These are phyloP conservation scores for Cystofilobasidium ferigula DNA, from an alignment of 768 basidiomycete genomes.

Conservation along the genomic window DNA sequence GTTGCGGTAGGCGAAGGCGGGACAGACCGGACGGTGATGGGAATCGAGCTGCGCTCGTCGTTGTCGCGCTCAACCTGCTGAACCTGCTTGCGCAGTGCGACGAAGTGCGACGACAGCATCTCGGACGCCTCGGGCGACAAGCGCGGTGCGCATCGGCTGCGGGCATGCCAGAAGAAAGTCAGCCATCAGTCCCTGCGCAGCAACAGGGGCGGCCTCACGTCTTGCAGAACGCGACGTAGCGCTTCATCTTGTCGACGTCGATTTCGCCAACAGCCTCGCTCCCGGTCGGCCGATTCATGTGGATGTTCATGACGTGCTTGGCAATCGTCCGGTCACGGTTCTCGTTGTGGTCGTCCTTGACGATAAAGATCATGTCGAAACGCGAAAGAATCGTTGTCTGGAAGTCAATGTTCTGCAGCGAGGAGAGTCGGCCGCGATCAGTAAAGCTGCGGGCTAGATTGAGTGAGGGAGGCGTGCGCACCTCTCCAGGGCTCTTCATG, in stretches of 20 bases:
- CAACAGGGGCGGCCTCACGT: conserved; percentile 45
- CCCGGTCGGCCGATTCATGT: conserved; percentile 78
- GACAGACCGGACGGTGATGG: conserved; percentile 86
- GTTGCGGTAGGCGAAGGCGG: not conserved
- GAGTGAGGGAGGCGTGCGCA: too few relatives aligned
- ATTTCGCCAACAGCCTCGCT: conserved; percentile 76
- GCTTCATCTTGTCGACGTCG: conserved; percentile 94
- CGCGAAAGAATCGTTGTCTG: conserved; percentile 96
- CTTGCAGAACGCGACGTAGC: conserved; percentile 93
- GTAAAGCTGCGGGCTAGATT: not conserved
- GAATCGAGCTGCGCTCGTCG: conserved; percentile 93
- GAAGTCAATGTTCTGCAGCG: conserved; percentile 74
- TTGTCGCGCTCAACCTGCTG: conserved; percentile 93
- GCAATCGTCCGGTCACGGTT: conserved; percentile 87
- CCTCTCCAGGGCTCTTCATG: conserved; percentile 88
- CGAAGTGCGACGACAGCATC: conserved; percentile 92
- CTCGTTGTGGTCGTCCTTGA: conserved; percentile 96
- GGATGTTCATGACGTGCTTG: conserved; percentile 95
- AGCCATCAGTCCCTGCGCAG: not conserved
- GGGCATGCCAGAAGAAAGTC: too few relatives aligned
- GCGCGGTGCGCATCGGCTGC: conserved; percentile 89
- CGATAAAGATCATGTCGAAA: conserved; percentile 99
- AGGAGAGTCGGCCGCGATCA: not conserved
- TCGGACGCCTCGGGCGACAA: conserved; percentile 87
- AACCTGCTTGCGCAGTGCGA: conserved; percentile 80